Percentiles rank a stretch among this genome's conserved stretches.
Evolutionary conservation across 2,329 filamentous ascomycete genomes (phyloP).

Genomic region (Aspergillus jensenii): DNA sequence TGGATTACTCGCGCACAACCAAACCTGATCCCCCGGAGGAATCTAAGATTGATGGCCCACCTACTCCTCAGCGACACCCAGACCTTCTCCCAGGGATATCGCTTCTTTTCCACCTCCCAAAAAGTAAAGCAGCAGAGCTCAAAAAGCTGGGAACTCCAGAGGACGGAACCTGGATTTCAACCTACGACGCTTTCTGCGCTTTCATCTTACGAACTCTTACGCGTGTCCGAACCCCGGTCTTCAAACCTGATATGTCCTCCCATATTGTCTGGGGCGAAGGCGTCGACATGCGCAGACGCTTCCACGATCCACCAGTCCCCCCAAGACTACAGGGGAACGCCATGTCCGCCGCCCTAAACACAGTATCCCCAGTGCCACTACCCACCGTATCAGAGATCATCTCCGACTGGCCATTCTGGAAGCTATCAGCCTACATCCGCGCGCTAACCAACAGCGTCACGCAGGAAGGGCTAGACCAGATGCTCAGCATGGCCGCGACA

Average conservation of each 20-base stretch:
- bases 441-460: constrained; percentile 37
- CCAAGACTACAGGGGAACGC: constrained; percentile 39
- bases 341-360: constrained; percentile 29
- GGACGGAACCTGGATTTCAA: constrained; percentile 37
- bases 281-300: constrained; percentile 41
- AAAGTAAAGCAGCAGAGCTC: constrained; percentile 44
- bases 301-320: constrained; percentile 34
- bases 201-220: constrained; percentile 45
- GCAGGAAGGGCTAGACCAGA: constrained; percentile 29
- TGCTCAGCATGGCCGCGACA: constrained; percentile 32
- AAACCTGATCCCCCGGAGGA: constrained; percentile 28
- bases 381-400: constrained; percentile 36
- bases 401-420: constrained; percentile 35
- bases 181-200: constrained; percentile 47
- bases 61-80: constrained; percentile 10
- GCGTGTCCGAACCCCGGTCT: constrained; percentile 35
- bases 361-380: constrained; percentile 23
- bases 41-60: constrained; percentile 15
- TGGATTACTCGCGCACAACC: constrained; percentile 38
- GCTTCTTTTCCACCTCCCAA: constrained; percentile 47
- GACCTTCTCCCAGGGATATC: constrained; percentile 12
- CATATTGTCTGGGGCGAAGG: constrained; percentile 38
- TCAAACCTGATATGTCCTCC: constrained; percentile 28
- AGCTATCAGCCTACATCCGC: constrained; percentile 40
- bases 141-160: constrained; percentile 25